Percentiles rank a stretch among this genome's conserved stretches.
These are phyloP conservation scores for Pseudopithomyces maydicus DNA, from an alignment of 2,329 filamentous ascomycete genomes.

Conservation along the genomic window DNA sequence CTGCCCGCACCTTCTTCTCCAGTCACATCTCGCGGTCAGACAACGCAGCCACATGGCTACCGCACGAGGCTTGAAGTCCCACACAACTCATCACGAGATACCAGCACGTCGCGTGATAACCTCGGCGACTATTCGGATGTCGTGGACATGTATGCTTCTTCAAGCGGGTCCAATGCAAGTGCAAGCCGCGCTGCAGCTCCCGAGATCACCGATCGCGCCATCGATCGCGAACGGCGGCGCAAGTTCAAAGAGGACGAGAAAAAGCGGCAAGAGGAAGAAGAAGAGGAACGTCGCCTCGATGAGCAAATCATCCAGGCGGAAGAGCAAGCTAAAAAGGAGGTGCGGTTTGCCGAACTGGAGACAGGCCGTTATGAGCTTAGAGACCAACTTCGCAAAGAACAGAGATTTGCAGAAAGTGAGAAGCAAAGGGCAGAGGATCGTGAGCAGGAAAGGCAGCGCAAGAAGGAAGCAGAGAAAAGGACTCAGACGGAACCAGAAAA, in stretches of 20 bases:
- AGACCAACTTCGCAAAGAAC: slow-evolving; percentile 26
- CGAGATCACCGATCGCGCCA: slow-evolving; percentile 28
- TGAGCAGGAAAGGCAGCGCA: slow-evolving; percentile 14
- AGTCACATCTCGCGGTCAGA: slow-evolving; percentile 16
- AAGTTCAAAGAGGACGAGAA: slow-evolving; percentile 24
- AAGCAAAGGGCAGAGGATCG: slow-evolving; percentile 20
- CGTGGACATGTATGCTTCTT: slow-evolving; percentile 21
- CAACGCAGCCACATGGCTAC: slow-evolving; percentile 22
- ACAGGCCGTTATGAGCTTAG: slow-evolving; percentile 27
- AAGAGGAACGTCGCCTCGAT: slow-evolving; percentile 23
- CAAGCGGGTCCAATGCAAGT: slow-evolving; percentile 17
- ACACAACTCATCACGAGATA: slow-evolving; percentile 17
- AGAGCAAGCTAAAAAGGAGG: slow-evolving; percentile 27
- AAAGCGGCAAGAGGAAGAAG: slow-evolving; percentile 25
- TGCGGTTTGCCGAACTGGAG: slow-evolving; percentile 25
- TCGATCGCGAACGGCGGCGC: slow-evolving; percentile 24
- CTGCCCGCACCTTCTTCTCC: slow-evolving; percentile 23
- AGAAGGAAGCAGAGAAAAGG: slow-evolving; percentile 10
- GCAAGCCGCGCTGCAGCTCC: slow-evolving; percentile 20
- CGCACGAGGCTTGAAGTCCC: slow-evolving; percentile 26
- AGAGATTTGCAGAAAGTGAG: slow-evolving; percentile 24
- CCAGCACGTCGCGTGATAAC: slow-evolving; percentile 14
- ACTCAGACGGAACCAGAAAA: slow-evolving; percentile 8
- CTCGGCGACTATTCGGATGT: slow-evolving; percentile 27
- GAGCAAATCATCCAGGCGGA: slow-evolving; percentile 12